Evolutionary conservation across 306 rosid species (phyloP).

Genomic region (Rubus parviflorus): DNA sequence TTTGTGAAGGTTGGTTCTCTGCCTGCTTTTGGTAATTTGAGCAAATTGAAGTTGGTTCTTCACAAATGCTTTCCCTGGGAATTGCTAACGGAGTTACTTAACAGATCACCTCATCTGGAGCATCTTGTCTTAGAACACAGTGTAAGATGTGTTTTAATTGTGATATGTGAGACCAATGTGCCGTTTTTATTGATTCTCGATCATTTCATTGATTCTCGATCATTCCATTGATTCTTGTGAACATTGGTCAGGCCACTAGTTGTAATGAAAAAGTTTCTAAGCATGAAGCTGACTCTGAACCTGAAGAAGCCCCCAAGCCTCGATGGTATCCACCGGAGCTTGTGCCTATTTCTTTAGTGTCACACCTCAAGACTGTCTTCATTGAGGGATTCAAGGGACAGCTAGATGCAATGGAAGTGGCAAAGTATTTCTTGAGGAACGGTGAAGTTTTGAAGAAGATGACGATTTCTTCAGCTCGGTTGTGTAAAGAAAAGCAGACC

Average conservation of each 20-base stretch:
- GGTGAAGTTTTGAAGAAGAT: background rate
- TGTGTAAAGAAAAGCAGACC: background rate
- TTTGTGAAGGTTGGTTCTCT: background rate
- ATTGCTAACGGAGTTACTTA: background rate
- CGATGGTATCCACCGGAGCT: background rate
- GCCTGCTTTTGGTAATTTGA: background rate
- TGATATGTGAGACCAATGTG: background rate
- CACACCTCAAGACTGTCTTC: background rate
- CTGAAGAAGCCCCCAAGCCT: background rate
- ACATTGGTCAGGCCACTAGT: background rate
- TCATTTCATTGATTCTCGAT: background rate
- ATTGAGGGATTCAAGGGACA: background rate
- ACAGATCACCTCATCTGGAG: slow-evolving; percentile 9
- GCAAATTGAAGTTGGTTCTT: background rate
- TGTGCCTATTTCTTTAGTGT: slow-evolving; percentile 1
- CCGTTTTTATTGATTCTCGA: background rate
- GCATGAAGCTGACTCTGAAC: background rate
- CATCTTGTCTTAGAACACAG: background rate
- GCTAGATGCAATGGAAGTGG: background rate
- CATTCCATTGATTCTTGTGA: no score
- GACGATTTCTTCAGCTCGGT: background rate
- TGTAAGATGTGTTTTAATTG: background rate
- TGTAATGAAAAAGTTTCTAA: background rate
- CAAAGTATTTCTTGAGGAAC: background rate
- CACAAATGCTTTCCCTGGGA: background rate